Conservation (phyloP, 305 asterid species). For the Fraxinus xanthoxyloides region DNA sequence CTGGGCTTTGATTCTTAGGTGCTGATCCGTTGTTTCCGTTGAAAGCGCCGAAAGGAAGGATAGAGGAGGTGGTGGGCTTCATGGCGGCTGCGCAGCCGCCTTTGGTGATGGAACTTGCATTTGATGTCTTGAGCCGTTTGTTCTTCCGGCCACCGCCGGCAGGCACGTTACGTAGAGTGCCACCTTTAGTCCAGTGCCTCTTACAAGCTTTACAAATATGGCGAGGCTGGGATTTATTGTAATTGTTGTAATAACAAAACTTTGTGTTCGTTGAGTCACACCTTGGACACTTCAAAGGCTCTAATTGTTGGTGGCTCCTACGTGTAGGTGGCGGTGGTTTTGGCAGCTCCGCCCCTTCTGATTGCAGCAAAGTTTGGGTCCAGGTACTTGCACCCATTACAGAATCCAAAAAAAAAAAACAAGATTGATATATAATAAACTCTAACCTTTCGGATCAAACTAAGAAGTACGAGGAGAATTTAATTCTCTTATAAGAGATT, state of each 20-base stretch:
- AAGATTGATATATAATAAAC: not conserved
- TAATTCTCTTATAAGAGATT: not conserved
- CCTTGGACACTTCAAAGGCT: slow-evolving; percentile 73
- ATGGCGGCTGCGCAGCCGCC: not conserved
- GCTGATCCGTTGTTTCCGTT: slow-evolving; percentile 17
- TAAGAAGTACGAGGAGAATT: not conserved
- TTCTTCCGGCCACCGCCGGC: slow-evolving; percentile 80
- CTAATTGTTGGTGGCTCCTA: slow-evolving; percentile 30
- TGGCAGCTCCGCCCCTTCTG: slow-evolving; percentile 26
- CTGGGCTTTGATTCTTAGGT: slow-evolving; percentile 21
- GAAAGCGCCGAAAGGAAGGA: not conserved
- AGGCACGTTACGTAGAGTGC: slow-evolving; percentile 80
- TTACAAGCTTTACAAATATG: slow-evolving; percentile 83
- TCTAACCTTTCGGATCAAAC: not conserved
- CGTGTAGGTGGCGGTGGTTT: slow-evolving; percentile 25
- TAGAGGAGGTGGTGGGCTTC: not conserved
- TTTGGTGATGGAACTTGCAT: not conserved
- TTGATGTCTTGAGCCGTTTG: slow-evolving; percentile 54
- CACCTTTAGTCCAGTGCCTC: slow-evolving; percentile 94
- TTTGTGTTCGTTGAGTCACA: slow-evolving; percentile 68
- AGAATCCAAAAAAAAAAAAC: not conserved
- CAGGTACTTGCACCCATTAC: slow-evolving; percentile 57
- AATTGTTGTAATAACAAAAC: slow-evolving; percentile 88
- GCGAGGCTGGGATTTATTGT: slow-evolving; percentile 81
- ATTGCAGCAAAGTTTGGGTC: slow-evolving; percentile 38